These are phyloP conservation scores for Fremontodendron californicum DNA, from an alignment of 345 rosid species.

Conservation along the genomic window DNA sequence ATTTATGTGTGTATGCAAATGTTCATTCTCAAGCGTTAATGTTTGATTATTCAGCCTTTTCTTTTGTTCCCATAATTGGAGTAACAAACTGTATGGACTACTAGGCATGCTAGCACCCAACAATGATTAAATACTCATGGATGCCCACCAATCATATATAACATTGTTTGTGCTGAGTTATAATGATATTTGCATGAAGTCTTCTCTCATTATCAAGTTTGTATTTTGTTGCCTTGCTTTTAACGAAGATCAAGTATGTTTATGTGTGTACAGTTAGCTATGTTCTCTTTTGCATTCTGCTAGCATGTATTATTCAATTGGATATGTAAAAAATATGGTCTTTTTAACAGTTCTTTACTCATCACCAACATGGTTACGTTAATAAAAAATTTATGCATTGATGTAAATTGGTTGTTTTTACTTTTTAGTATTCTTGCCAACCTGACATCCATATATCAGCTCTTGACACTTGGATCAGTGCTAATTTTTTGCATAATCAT, in stretches of 20 bases:
- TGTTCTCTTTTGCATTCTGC: neutral
- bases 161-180: neutral
- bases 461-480: neutral
- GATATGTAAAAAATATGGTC: neutral
- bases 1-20: neutral
- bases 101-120: neutral
- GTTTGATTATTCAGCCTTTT: neutral
- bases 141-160: neutral
- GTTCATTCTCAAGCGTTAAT: neutral
- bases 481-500: neutral
- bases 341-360: neutral
- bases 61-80: neutral
- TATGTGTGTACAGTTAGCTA: neutral
- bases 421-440: neutral
- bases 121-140: neutral
- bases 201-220: neutral
- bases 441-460: neutral
- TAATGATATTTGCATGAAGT: neutral
- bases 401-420: neutral
- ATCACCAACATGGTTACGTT: neutral
- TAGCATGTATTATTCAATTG: neutral
- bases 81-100: neutral
- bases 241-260: neutral
- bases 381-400: no score
- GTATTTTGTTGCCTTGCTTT: neutral